These are phyloP conservation scores for Nyctanthes arbortristis DNA, from an alignment of 257 asterid species.

Conservation along the genomic window DNA sequence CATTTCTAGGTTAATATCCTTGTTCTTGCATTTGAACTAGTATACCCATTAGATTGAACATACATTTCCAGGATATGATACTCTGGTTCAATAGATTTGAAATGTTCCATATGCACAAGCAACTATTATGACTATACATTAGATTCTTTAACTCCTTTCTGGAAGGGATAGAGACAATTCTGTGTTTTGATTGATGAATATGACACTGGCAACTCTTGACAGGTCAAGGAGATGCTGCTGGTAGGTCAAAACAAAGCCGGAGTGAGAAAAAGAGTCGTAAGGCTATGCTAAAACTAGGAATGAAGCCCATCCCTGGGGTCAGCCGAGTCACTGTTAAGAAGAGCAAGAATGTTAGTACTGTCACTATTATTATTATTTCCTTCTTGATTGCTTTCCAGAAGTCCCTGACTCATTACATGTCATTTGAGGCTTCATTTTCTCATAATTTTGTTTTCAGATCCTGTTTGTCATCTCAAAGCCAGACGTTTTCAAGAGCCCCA, in stretches of 20 bases:
- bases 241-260: slow-evolving; percentile 68
- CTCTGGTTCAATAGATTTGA: neutral
- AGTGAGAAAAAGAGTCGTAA: slow-evolving; percentile 73
- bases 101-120: neutral
- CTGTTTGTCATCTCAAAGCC: slow-evolving; percentile 67
- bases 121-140: neutral
- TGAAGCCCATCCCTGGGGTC: slow-evolving; percentile 65
- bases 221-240: slow-evolving; percentile 57
- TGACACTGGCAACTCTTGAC: slow-evolving; percentile 8
- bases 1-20: neutral
- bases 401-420: neutral
- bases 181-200: neutral
- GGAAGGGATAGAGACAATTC: neutral
- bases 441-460: slow-evolving; percentile 30
- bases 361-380: neutral
- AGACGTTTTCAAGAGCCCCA: slow-evolving; percentile 75
- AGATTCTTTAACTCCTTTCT: neutral
- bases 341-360: slow-evolving; percentile 57
- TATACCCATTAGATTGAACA: neutral
- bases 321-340: slow-evolving; percentile 72
- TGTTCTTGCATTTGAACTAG: neutral
- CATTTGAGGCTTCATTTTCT: neutral
- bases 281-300: slow-evolving; percentile 75
- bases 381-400: neutral
- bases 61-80: neutral